Evolutionary conservation across 495 filamentous ascomycete species (phyloP).

Genomic region (Neurospora sp.): DNA sequence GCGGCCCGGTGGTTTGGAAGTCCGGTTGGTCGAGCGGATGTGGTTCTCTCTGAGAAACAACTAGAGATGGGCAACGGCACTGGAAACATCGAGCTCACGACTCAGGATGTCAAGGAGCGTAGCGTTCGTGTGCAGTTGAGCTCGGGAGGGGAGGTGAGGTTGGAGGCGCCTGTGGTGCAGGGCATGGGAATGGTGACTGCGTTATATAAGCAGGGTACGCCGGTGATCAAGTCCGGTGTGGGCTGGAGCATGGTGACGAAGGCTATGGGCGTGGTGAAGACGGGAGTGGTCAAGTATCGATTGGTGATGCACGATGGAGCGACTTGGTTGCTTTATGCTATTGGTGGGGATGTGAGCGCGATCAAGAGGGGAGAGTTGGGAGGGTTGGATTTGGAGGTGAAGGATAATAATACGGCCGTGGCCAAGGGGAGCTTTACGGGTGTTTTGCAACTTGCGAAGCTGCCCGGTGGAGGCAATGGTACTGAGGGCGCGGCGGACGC

Average conservation of each 20-base stretch:
- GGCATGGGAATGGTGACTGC: constrained; percentile 85
- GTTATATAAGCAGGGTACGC: constrained; percentile 59
- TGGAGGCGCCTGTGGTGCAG: constrained; percentile 79
- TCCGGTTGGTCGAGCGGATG: constrained; percentile 70
- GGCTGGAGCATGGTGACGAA: constrained; percentile 61
- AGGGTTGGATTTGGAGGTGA: constrained; percentile 32
- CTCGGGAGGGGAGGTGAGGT: constrained; percentile 36
- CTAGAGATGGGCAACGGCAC: constrained; percentile 43
- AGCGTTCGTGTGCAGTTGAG: constrained; percentile 63
- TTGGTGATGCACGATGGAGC: constrained; percentile 60
- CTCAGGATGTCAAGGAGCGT: constrained; percentile 54
- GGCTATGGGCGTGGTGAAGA: constrained; percentile 41
- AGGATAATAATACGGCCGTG: constrained; percentile 35
- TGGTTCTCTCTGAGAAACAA: constrained; percentile 70
- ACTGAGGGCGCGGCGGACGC: neutral
- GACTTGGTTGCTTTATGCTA: constrained; percentile 72
- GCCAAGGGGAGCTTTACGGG: constrained; percentile 47
- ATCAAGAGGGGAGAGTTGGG: neutral
- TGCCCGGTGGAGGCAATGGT: constrained; percentile 34
- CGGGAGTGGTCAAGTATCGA: constrained; percentile 69
- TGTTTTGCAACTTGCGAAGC: constrained; percentile 72
- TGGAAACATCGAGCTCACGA: constrained; percentile 36
- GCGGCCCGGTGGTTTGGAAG: constrained; percentile 66
- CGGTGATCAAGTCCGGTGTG: constrained; percentile 62
- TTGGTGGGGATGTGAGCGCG: constrained; percentile 21